These are phyloP conservation scores for Cyberlindnera saturnus DNA, from an alignment of 805 yeast genomes.

Conservation along the genomic window DNA sequence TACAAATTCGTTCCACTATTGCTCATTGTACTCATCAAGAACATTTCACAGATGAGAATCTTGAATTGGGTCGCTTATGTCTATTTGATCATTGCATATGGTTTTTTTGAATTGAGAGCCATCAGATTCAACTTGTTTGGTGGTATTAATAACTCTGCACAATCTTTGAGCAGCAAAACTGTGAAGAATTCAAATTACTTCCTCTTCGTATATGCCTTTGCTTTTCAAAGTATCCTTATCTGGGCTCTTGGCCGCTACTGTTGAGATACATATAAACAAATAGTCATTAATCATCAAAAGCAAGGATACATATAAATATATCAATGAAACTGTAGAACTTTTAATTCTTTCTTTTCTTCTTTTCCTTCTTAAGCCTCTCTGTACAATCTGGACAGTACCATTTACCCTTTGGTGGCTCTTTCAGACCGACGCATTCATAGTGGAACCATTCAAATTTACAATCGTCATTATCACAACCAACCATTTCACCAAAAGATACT, in stretches of 20 bases:
- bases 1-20: slow-evolving; percentile 87
- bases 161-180: slow-evolving; percentile 57
- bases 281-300: not conserved
- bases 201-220: slow-evolving; percentile 75
- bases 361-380: slow-evolving; percentile 27
- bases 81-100: slow-evolving; percentile 51
- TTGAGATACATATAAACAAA: not conserved
- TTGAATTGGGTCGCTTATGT: slow-evolving; percentile 46
- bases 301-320: not conserved
- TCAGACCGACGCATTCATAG: slow-evolving; percentile 87
- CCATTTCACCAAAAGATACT: slow-evolving; percentile 93
- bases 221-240: slow-evolving; percentile 70
- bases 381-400: slow-evolving; percentile 93
- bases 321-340: not conserved
- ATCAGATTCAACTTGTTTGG: slow-evolving; percentile 35
- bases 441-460: slow-evolving; percentile 96
- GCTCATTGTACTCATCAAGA: slow-evolving; percentile 47
- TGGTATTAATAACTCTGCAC: slow-evolving; percentile 41
- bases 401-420: slow-evolving; percentile 82
- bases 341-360: slow-evolving; percentile 16
- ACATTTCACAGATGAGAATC: slow-evolving; percentile 32
- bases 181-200: slow-evolving; percentile 82
- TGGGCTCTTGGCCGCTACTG: slow-evolving; percentile 48
- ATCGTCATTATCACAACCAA: slow-evolving; percentile 87
- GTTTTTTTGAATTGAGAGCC: slow-evolving; percentile 57